Base-by-base conservation (phyloP, 129 eudicot species). In the Daucus carota region DNA sequence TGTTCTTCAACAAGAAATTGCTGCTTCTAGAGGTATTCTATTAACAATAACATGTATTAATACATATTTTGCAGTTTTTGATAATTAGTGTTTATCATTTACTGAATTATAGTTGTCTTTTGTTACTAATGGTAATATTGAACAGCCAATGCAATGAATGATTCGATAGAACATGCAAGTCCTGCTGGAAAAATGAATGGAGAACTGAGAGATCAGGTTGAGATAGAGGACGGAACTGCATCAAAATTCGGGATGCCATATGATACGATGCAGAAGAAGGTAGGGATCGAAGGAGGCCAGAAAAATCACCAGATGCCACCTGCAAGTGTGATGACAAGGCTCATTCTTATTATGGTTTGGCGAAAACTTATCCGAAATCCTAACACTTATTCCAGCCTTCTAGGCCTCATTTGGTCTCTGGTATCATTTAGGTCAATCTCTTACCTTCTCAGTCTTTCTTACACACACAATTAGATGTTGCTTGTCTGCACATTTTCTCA, bases 311-410 rank as follows among this genome's bases (percentile, higher is more conserved):
- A 83, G n/a, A 94, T 94, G 98, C 98, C 98, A 47, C 98, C 98
- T 2, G 96, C 98, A 32, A 94, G 93, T 60, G 98, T 94, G 28
- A 91, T 94, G 98, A 91, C 99, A 26, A 85, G 96, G 84, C 97
- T 95, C 75, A 91, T 95, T 1, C 92, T 95, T 22, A 95, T 95
- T 40, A 95, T 95, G 99, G 98, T 94, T 75, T 94, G 98, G 98
- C 87, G 98, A 76, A 94, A 94, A 50, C 96, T 94, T 13, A 94
- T 95, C 69, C 80, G 99, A 57, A 95, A 95, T 79, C 99, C 99
- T 66, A 95, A 95, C 80, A 95, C 99, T 1, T 95, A 95, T 76
- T 85, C 99, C 13, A 95, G 99, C 72, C 92, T 91, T 57, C 52
- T 95, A 14, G 99, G 99, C 62, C 96, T 95, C 70, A 83, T 88